Evolutionary conservation across 2,329 filamentous ascomycete species (phyloP), one percentile per base, ranked within the genome.

Genomic region (Penicillium sp.): DNA sequence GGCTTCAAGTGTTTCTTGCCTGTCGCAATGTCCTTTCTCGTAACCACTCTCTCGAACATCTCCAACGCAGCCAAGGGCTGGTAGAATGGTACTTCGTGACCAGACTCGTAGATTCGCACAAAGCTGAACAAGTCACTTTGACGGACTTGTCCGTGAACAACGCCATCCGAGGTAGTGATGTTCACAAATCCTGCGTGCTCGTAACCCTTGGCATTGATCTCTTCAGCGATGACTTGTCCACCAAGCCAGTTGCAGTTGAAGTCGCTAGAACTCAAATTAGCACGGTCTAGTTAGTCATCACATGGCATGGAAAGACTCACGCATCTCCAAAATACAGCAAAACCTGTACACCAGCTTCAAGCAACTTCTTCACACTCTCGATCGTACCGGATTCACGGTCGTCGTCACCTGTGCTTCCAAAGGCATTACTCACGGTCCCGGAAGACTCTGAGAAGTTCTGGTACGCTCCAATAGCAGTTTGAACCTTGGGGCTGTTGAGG

Each of bases 191-290:
- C 50, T 9, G 50, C 50, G 17, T 52, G 38, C 2, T 52, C n/a
- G 6, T 52, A 52, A 15, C 50, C 50, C 2, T 8, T 21, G 15
- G 50, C 38, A 25, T 52, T 45, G 50, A 45, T 52, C 38, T 52
- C 50, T 40, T 52, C 50, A 0, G 50, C 50, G 3, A 52, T 21
- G 15, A 52, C 50, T 13, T 52, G 38, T 25, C 50, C 50, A 33
- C 50, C 50, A 13, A 52, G 50, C 50, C 50, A 52, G 17, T 52
- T 52, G 27, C 50, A 52, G 29, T 52, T 52, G 15, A 19, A 52
- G 10, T 52, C 50, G 4, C 50, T 52, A 6, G 7, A 45, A 6
- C 15, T 6, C 4, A 2, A 25, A 25, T 52, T 15, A 52, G 38
- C 27, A 8, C 8, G 4, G 23, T 17, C n/a, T 27, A 21, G 2